Base-by-base conservation (phyloP, 2,329 filamentous ascomycete species). In the Alternaria conjuncta region DNA sequence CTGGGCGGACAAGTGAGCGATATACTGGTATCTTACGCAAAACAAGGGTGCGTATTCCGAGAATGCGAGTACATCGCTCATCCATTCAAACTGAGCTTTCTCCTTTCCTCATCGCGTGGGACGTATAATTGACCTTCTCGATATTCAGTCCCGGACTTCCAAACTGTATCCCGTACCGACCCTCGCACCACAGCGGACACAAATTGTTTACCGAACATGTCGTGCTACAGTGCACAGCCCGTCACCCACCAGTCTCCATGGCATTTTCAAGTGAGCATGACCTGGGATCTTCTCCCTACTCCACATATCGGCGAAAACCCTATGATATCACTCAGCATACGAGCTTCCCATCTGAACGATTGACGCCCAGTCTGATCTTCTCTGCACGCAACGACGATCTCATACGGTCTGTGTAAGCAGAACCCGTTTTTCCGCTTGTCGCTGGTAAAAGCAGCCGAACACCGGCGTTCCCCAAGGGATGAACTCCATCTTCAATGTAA, bases 1-100 rank as follows among this genome's bases (percentile, higher is more conserved):
- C 69, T 74, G 57, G 58, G 71, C 2, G 66, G 72, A 44, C 64
- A 67, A 28, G 51, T 57, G 32, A 6, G 36, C 46, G 3, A 20
- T 20, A 4, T 11, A 26, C 9, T 55, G 32, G 10, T 0, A 51
- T 6, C n/a, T 23, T 9, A 11, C 3, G 21, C 10, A n/a, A 2
- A 36, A 36, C 10, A 36, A 13, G 15, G 32, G 13, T 23, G 5
- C 43, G 20, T 53, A 9, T 53, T 0, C 0, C 20, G 28, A 25
- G 11, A 6, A 13, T 20, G 20, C 25, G 20, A 8, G 4, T 36
- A 32, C 12, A 6, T 23, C 28, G 6, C 18, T 13, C 18, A 20
- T 51, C 7, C 30, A 36, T 8, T 15, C 20, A 13, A 3, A 23
- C 13, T 12, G 49, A 36, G 20, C 20, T 23, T 8, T n/a, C 21